These are phyloP conservation scores for Gynostemma pentaphyllum DNA, from an alignment of 306 rosid genomes.

Conservation along the genomic window DNA sequence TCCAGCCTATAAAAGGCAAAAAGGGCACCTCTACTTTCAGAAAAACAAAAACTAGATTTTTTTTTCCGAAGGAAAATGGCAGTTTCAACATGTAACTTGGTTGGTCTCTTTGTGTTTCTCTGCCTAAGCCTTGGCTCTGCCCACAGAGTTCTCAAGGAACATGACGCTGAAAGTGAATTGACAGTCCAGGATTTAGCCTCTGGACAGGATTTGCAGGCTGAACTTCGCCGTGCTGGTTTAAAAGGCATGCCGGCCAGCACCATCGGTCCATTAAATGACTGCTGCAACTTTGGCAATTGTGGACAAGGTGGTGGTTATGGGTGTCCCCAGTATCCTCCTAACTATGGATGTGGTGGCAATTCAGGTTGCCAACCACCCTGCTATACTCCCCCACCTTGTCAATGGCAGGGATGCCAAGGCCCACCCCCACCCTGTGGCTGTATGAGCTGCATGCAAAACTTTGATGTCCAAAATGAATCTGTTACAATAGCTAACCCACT, in stretches of 20 bases:
- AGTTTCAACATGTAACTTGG: neutral
- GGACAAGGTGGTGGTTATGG: neutral
- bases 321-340: neutral
- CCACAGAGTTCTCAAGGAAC: slow-evolving; percentile 1
- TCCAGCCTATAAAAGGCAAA: neutral
- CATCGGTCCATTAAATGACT: neutral
- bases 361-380: neutral
- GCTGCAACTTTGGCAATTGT: neutral
- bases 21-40: neutral
- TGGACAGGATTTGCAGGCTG: neutral
- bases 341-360: neutral
- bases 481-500: neutral
- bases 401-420: neutral
- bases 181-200: neutral
- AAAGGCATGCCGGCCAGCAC: neutral
- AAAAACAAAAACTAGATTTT: neutral
- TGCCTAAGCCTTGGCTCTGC: slow-evolving; percentile 22
- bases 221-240: neutral
- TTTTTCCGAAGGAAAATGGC: neutral
- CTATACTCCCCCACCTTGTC: neutral
- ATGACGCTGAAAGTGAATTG: neutral
- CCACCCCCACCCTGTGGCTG: neutral
- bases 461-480: neutral
- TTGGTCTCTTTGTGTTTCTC: slow-evolving; percentile 20
- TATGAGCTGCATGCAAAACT: neutral